phyloP scores from a whole-genome alignment of 2,329 filamentous ascomycete genomes.

The Emergomyces pasteurianus region DNA sequence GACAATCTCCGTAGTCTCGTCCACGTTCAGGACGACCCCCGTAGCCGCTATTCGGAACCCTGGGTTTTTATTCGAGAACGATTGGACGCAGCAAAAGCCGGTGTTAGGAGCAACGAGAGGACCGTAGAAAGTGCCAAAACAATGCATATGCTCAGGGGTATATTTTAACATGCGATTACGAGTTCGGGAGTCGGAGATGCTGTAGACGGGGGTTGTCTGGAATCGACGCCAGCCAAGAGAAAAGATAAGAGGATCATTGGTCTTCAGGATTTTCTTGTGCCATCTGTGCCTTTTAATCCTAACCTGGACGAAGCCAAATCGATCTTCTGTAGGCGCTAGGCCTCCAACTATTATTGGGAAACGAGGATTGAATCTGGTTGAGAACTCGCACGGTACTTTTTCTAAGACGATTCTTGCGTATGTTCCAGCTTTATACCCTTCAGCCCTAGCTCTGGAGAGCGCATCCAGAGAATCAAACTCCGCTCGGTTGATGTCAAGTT shows the following conservation, averaged over 20 bases:
- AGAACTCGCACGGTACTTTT: slow-evolving; percentile 82
- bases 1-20: slow-evolving; percentile 93
- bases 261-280: slow-evolving; percentile 99
- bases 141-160: slow-evolving; percentile 98
- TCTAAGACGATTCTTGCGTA: slow-evolving; percentile 88
- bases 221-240: slow-evolving; percentile 94
- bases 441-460: slow-evolving; percentile 66
- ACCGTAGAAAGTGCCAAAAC: slow-evolving; percentile 90
- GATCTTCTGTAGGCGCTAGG: slow-evolving; percentile 84
- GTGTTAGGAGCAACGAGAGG: slow-evolving; percentile 92
- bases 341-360: slow-evolving; percentile 83
- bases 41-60: slow-evolving; percentile 93
- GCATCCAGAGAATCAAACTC: slow-evolving; percentile 86
- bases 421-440: slow-evolving; percentile 83
- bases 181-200: slow-evolving; percentile 83
- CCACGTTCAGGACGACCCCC: slow-evolving; percentile 83
- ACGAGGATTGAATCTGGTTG: slow-evolving; percentile 65
- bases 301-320: slow-evolving; percentile 90
- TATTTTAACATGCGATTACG: slow-evolving; percentile 98
- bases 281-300: slow-evolving; percentile 95
- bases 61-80: slow-evolving; percentile 68
- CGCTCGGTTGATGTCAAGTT: slow-evolving; percentile 89
- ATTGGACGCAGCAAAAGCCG: slow-evolving; percentile 88
- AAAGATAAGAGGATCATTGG: slow-evolving; percentile 93
- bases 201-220: slow-evolving; percentile 85